Conservation (phyloP, 208 protist genomes). For the Spongospora subterranea region DNA sequence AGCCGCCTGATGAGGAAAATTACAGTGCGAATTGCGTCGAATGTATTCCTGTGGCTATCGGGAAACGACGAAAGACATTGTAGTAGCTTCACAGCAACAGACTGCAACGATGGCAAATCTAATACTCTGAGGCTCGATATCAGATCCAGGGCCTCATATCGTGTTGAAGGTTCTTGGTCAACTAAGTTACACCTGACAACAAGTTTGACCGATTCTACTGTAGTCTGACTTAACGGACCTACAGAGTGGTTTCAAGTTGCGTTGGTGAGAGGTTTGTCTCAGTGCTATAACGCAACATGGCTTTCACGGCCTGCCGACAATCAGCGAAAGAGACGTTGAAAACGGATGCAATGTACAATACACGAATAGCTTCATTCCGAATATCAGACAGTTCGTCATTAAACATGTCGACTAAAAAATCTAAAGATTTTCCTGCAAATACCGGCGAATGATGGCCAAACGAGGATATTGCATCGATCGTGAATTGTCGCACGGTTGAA, state of each 20-base stretch:
- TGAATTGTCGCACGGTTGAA: neutral
- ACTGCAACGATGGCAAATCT: neutral
- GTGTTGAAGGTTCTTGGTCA: neutral
- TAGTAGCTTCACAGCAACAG: neutral
- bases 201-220: too few relatives aligned
- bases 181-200: neutral
- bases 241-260: too few relatives aligned
- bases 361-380: neutral
- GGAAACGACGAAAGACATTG: neutral
- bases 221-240: too few relatives aligned
- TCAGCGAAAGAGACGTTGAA: neutral
- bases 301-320: too few relatives aligned
- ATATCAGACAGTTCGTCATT: neutral
- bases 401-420: neutral
- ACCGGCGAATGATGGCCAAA: neutral
- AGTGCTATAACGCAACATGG: too few relatives aligned
- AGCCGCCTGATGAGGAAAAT: too few relatives aligned
- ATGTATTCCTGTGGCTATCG: neutral
- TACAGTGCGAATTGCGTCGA: neutral
- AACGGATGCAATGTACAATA: neutral
- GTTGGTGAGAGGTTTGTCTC: too few relatives aligned
- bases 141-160: neutral
- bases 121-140: neutral
- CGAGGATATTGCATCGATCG: neutral
- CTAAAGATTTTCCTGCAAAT: neutral